phyloP scores from a whole-genome alignment of 2,329 filamentous ascomycete genomes.

The Xylaria sp. region DNA sequence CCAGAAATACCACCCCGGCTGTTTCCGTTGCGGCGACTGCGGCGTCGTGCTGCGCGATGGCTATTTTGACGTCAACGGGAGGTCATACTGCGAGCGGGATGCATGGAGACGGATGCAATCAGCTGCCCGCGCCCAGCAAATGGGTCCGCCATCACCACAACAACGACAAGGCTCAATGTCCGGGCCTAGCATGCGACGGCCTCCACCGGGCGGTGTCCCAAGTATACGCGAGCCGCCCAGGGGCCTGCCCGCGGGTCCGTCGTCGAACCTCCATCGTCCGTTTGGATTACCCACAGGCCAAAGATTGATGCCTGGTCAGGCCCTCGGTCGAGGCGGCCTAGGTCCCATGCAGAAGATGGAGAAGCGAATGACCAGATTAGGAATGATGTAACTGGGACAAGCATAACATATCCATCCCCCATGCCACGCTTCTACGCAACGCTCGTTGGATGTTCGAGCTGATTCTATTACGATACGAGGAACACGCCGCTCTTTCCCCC shows the following conservation, averaged over 20 bases:
- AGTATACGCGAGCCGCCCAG: slow-evolving; percentile 42
- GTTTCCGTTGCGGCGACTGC: slow-evolving; percentile 87
- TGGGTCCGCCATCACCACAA: slow-evolving; percentile 36
- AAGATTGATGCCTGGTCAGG: slow-evolving; percentile 51
- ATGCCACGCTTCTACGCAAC: not conserved
- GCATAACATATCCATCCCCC: not conserved
- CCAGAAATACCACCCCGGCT: slow-evolving; percentile 86
- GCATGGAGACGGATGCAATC: slow-evolving; percentile 69
- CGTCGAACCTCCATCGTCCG: slow-evolving; percentile 44
- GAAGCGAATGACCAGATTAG: slow-evolving; percentile 69
- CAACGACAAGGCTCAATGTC: slow-evolving; percentile 22
- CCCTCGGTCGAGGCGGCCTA: slow-evolving; percentile 48
- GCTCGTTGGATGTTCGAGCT: not conserved
- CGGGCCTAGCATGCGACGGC: slow-evolving; percentile 31
- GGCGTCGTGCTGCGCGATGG: slow-evolving; percentile 78
- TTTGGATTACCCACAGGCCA: slow-evolving; percentile 50
- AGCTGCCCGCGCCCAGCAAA: slow-evolving; percentile 49
- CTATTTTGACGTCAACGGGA: slow-evolving; percentile 88
- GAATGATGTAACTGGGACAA: slow-evolving; percentile 57
- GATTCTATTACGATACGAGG: slow-evolving; percentile 18
- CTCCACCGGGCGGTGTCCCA: slow-evolving; percentile 34
- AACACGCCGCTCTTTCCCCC: slow-evolving; percentile 25
- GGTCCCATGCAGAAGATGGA: slow-evolving; percentile 62
- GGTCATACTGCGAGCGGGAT: slow-evolving; percentile 87
- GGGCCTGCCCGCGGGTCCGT: slow-evolving; percentile 44